These are phyloP conservation scores for Pythium grandisporangium DNA, from an alignment of 352 stramenopile genomes.

Conservation along the genomic window DNA sequence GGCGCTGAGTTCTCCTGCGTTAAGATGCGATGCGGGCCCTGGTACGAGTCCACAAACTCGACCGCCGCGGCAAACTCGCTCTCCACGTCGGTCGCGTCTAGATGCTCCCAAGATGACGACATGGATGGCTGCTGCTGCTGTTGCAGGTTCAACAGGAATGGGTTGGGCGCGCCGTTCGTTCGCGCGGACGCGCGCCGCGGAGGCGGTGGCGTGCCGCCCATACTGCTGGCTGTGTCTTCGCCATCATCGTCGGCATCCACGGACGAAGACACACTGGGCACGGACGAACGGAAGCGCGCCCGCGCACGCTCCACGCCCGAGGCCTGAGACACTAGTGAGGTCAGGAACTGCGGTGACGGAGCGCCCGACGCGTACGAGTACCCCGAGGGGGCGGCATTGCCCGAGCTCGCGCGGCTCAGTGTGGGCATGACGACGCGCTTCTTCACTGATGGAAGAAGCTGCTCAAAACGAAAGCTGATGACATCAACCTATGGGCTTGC, in stretches of 20 bases:
- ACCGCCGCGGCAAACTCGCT: conserved; percentile 63
- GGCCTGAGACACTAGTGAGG: conserved; percentile 32
- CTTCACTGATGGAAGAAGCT: too few relatives aligned
- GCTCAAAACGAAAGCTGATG: too few relatives aligned
- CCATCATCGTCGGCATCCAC: conserved; percentile 30
- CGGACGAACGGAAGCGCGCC: conserved; percentile 28
- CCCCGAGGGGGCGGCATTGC: conserved; percentile 4
- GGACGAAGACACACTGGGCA: conserved; percentile 1
- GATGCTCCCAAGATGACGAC: too few relatives aligned
- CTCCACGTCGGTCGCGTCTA: conserved; percentile 50
- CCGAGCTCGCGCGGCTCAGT: too few relatives aligned
- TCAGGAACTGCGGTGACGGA: conserved; percentile 14
- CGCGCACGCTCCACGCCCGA: conserved; percentile 27
- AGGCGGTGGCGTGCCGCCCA: conserved; percentile 12
- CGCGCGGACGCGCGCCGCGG: conserved; percentile 5
- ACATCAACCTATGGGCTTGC: too few relatives aligned
- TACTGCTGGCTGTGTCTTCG: conserved; percentile 13
- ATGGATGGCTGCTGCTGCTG: conserved; percentile 9
- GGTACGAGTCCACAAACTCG: conserved; percentile 77
- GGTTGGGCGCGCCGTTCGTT: conserved; percentile 5
- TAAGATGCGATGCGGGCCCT: conserved; percentile 69
- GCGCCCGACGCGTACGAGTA: neutral
- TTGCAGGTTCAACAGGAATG: neutral
- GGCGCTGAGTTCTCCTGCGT: conserved; percentile 58
- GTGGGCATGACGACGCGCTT: conserved; percentile 11